phyloP scores from a whole-genome alignment of 768 basidiomycete species.

The Clitopilus hobsonii region DNA sequence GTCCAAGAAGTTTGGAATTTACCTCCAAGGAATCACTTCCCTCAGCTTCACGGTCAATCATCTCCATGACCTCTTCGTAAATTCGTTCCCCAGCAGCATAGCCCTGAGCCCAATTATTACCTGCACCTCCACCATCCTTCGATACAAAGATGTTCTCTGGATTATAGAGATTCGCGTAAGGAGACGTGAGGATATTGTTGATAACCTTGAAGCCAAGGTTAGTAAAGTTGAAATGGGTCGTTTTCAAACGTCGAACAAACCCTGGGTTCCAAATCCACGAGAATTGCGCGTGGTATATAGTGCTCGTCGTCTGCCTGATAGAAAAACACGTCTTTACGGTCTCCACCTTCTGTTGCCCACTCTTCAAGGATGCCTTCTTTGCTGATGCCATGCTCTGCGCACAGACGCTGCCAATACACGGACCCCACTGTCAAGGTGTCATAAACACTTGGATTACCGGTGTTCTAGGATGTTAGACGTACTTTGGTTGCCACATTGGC shows the following conservation, averaged over 20 bases:
- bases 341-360: slow-evolving; percentile 92
- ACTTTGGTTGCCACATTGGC: slow-evolving; percentile 95
- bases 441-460: too few relatives aligned
- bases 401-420: slow-evolving; percentile 97
- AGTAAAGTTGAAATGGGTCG: slow-evolving; percentile 1
- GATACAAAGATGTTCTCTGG: slow-evolving; percentile 97
- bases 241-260: slow-evolving; percentile 40
- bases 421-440: slow-evolving; percentile 88
- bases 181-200: slow-evolving; percentile 86
- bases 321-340: slow-evolving; percentile 99
- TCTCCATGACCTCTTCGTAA: slow-evolving; percentile 97
- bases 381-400: slow-evolving; percentile 97
- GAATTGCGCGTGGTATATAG: slow-evolving; percentile 94
- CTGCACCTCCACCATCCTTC: slow-evolving; percentile 97
- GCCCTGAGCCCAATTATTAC: slow-evolving; percentile 98
- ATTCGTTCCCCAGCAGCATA: slow-evolving; percentile 85
- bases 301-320: slow-evolving; percentile 99
- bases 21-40: slow-evolving; percentile 97
- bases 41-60: slow-evolving; percentile 97
- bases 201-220: slow-evolving; percentile 66
- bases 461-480: slow-evolving; percentile 25
- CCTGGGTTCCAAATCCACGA: slow-evolving; percentile 94
- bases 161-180: slow-evolving; percentile 90
- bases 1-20: slow-evolving; percentile 11
- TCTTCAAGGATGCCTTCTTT: slow-evolving; percentile 95